phyloP scores from a whole-genome alignment of 345 rosid genomes.

The Aquilaria yunnanensis region DNA sequence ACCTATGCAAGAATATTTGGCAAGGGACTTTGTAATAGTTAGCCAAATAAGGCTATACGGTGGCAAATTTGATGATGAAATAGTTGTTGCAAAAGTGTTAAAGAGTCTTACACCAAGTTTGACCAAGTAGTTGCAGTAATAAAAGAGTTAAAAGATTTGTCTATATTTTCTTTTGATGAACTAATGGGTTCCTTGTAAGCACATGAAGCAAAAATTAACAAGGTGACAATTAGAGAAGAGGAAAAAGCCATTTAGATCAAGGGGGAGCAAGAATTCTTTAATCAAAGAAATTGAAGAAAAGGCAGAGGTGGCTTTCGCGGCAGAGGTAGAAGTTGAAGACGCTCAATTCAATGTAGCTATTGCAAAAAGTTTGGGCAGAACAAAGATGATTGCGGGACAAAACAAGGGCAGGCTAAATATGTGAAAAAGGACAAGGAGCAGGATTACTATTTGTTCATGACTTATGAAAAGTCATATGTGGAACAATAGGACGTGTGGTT shows the following conservation, averaged over 20 bases:
- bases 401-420: no score
- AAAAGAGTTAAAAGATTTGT: constrained; percentile 10
- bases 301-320: background rate
- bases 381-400: background rate
- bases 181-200: constrained; percentile 7
- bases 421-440: background rate
- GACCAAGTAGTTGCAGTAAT: constrained; percentile 5
- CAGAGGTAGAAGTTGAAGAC: background rate
- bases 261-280: background rate
- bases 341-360: background rate
- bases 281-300: background rate
- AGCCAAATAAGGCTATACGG: background rate
- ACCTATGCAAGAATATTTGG: background rate
- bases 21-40: background rate
- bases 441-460: background rate
- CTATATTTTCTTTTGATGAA: constrained; percentile 12
- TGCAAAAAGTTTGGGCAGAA: background rate
- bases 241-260: constrained; percentile 1
- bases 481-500: no score
- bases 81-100: background rate
- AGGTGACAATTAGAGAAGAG: background rate
- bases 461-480: background rate
- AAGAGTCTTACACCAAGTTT: constrained; percentile 12
- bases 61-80: background rate
- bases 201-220: constrained; percentile 10